These are phyloP conservation scores for Xylaria sp. DNA, from an alignment of 2,329 filamentous ascomycete species.

Conservation along the genomic window DNA sequence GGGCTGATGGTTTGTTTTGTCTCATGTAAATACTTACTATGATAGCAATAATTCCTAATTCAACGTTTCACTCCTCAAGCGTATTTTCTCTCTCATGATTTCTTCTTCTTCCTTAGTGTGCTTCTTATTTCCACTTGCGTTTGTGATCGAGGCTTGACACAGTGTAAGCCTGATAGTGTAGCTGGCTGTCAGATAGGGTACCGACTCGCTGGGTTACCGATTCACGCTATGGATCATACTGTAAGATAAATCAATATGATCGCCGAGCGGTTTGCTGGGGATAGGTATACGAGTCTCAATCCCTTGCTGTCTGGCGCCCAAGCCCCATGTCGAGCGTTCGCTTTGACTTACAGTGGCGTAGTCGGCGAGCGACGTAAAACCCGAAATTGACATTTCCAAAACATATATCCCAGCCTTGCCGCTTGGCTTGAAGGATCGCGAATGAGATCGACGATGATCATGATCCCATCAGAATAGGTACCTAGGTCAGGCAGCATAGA, in stretches of 20 bases:
- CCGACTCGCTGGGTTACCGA: not conserved
- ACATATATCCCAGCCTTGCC: constrained; percentile 3
- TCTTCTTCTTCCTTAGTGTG: not conserved
- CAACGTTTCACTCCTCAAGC: not conserved
- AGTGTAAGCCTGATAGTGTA: not conserved
- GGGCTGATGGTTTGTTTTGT: too few species aligned
- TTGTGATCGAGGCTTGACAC: not conserved
- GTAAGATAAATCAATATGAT: not conserved
- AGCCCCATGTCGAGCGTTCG: not conserved
- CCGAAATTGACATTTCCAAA: constrained; percentile 13
- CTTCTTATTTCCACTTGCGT: not conserved
- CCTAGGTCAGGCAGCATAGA: not conserved
- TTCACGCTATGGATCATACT: not conserved
- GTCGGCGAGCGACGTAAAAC: constrained; percentile 21
- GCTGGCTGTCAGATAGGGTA: not conserved
- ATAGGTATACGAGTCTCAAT: constrained; percentile 6
- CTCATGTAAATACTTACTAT: constrained; percentile 8
- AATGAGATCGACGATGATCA: not conserved
- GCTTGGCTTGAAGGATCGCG: not conserved
- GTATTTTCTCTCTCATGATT: not conserved
- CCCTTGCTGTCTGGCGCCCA: not conserved
- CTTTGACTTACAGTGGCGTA: not conserved
- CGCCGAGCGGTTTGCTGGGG: constrained; percentile 12
- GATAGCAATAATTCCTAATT: constrained; percentile 18
- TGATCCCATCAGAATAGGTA: not conserved